phyloP scores from a whole-genome alignment of 345 rosid species.

The Dovyalis caffra region DNA sequence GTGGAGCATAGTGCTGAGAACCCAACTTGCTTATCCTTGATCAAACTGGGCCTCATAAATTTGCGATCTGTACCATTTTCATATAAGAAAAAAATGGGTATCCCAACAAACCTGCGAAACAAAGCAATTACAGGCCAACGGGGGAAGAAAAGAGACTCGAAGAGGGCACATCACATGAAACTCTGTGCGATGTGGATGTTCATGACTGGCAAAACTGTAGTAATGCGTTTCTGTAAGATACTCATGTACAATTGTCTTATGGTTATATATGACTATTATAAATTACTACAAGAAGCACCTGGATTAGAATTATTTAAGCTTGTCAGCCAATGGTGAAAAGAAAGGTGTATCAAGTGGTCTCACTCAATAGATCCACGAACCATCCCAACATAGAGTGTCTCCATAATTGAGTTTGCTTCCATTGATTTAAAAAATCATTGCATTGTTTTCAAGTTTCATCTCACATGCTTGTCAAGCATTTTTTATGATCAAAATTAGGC shows the following conservation, averaged over 20 bases:
- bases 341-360: too few species aligned
- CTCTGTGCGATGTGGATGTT: not conserved
- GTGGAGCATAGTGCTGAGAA: not conserved
- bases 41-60: not conserved
- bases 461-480: not conserved
- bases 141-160: too few species aligned
- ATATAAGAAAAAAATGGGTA: not conserved
- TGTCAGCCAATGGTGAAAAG: not conserved
- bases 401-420: not conserved
- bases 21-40: not conserved
- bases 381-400: not conserved
- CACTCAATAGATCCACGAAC: too few species aligned
- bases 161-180: too few species aligned
- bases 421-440: not conserved
- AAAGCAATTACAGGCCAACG: not conserved
- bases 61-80: not conserved
- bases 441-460: not conserved
- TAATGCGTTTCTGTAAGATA: not conserved
- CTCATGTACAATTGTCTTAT: not conserved
- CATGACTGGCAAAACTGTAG: not conserved
- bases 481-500: not conserved
- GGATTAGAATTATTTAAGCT: not conserved
- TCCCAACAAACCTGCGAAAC: not conserved
- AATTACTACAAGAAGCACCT: not conserved
- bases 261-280: too few species aligned